Evolutionary conservation across 129 eudicot genomes (phyloP), one percentile per base, ranked within the genome.

Genomic region (Saposhnikovia divaricata): DNA sequence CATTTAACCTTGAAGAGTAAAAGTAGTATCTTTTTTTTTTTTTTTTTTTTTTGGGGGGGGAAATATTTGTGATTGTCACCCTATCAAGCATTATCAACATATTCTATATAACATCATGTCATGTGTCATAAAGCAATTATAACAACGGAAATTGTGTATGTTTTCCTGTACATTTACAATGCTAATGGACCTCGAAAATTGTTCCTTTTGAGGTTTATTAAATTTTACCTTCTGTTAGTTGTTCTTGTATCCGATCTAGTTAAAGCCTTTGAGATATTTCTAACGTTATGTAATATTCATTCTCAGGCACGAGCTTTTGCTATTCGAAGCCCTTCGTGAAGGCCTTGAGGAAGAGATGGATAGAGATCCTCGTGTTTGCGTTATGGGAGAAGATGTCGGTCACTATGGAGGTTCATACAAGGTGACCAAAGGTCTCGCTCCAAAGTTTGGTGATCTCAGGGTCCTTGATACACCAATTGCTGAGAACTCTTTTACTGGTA

Each of bases 331-430:
- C 45, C 93, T 90, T n/a, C 88, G 91, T 34, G 93, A 90, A 82
- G 93, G 93, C 43, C 86, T 90, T 34, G 89, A 90, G 78, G 93
- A 90, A 82, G 93, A 87, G 48, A 90, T 90, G 93, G 90, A 85
- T 48, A 77, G 91, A 80, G 93, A 90, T 80, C 84, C 93, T 37
- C 77, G 80, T 40, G 92, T 88, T 28, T 88, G 92, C 74, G 92
- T 88, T 10, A 88, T 88, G 96, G 96, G 96, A 25, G 96, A 90
- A 83, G 96, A 88, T 37, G 96, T 88, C 51, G 96, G 90, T 71
- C 92, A 88, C 55, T 90, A 90, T 73, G 92, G 92, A 46, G 96
- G 96, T 27, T 90, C 92, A 3, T 88, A 90, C 85, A 88, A 88
- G 85, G 92, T 90, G 45, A 90, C 92, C 77, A 88, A 84, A 72